phyloP scores from a whole-genome alignment of 192 early-diverging fungal genomes.

The Piromyces sp. region DNA sequence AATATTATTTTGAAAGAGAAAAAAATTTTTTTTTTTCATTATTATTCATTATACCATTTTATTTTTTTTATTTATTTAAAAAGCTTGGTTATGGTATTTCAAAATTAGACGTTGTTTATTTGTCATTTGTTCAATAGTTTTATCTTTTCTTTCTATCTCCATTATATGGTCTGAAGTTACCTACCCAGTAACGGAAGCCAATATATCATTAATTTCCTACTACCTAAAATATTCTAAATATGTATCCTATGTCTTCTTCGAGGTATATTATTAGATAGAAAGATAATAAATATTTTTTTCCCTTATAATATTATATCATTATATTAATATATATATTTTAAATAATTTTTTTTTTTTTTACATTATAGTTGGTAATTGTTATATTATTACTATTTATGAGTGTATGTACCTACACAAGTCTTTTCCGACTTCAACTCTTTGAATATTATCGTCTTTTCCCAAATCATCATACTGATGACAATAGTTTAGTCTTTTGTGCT shows the following conservation, averaged over 20 bases:
- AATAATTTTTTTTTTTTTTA: too few species aligned
- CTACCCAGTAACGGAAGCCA: constrained; percentile 48
- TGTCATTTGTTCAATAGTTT: constrained; percentile 36
- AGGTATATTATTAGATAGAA: too few species aligned
- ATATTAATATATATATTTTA: too few species aligned
- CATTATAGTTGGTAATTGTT: constrained; percentile 41
- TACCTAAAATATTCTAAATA: constrained; percentile 18
- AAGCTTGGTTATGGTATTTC: constrained; percentile 75
- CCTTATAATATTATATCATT: too few species aligned
- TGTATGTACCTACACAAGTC: constrained; percentile 71
- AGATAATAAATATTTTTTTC: too few species aligned
- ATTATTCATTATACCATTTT: neutral
- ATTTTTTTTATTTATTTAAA: neutral
- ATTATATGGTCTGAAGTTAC: constrained; percentile 91
- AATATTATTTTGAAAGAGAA: too few species aligned
- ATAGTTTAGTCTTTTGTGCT: constrained; percentile 79
- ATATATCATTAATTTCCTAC: constrained; percentile 45
- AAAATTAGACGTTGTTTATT: constrained; percentile 45
- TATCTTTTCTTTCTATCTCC: constrained; percentile 37
- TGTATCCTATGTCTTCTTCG: constrained; percentile 14
- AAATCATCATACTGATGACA: constrained; percentile 84
- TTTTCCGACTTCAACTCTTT: constrained; percentile 79
- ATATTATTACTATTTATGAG: constrained; percentile 79
- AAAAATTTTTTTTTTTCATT: too few species aligned
- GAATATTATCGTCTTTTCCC: constrained; percentile 76